Evolutionary conservation across 169 alveolate species (phyloP), one percentile per base, ranked within the genome.

Genomic region (Amoebophrya sp.): DNA sequence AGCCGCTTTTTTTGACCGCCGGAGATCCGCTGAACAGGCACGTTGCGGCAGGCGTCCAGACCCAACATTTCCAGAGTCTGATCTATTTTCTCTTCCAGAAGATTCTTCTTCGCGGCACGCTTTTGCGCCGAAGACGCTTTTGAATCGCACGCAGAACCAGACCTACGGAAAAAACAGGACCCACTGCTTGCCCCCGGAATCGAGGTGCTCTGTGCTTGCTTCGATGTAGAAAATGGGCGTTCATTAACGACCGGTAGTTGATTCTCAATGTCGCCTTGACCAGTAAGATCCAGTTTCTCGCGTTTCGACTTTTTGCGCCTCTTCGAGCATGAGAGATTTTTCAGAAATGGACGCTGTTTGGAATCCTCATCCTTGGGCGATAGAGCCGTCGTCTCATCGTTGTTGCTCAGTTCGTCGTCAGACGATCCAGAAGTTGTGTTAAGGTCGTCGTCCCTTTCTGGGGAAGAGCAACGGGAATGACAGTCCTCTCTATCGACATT

Each of bases 1-100:
- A 94, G 91, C 76, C 96, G 53, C 91, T 95, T 95, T 93, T 93
- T 95, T 89, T 95, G 93, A 39, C 94, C 94, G 18, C 94, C 83
- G 2, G 83, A 65, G 18, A 65, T 65, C 2, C 83, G 83, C 83
- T 26, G 33, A 6, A 65, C 83, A 6, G 83, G 83, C 33, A 26
- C 33, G 33, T 65, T 65, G 2, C 83, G 83, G 83, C 83, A 65
- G 2, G 83, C 1, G 12, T 65, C 83, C 38, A 65, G 83, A 36
- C 83, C 83, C 3, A 65, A 36, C 83, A 65, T 65, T 6, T 18
- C 83, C 2, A 65, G 26, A 6, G 26, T 18, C 33, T 65, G 39
- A 36, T 65, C 26, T 1, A 65, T 65, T 36, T 65, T 65, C 83
- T 26, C 2, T 29, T 6, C 83, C 3, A 65, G 2, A 29, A 65